Base-by-base conservation (phyloP, 768 basidiomycete species). In the Boletus bicolor region DNA sequence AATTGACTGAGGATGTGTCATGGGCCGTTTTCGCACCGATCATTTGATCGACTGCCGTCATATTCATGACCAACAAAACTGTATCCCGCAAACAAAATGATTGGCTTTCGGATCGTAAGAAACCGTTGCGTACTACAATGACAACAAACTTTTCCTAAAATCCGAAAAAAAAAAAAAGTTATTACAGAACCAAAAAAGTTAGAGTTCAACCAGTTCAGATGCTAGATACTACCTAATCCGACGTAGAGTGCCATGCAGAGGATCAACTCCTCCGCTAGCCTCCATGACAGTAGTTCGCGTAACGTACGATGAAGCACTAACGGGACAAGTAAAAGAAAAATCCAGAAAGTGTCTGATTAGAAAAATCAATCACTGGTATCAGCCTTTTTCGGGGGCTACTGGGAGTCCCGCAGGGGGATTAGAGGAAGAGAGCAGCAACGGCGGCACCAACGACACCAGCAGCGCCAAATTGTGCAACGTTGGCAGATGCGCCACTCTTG, bases 391-490 rank as follows among this genome's bases (percentile, higher is more conserved):
- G 28, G 8, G 30, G 37, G 21, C 6, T 24, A 51, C 35, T 36
- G 26, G 17, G 21, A 44, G 30, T 39, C n/a, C 50, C 43, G 7
- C 12, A 11, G 17, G 38, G n/a, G 24, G 1, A 42, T 72, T 65
- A 80, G 38, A 72, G 67, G 44, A 79, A 62, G 51, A 79, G 54
- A 43, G 72, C 78, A 51, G 67, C 76, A 34, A 74, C 57, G n/a
- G 66, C 69, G 6, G 65, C 76, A 44, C 69, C 71, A 44, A 58
- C 53, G 12, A 66, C 35, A 50, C 76, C 84, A 43, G 78, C 73
- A 44, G 75, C 58, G 41, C 76, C 78, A 47, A 79, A 75, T 35
- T 74, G 79, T 46, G 79, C 64, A 46, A 70, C 53, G 15, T 77
- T 77, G 49, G 73, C 72, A 44, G 77, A 67, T 32, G 81, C 82